Evolutionary conservation across 257 asterid genomes (phyloP).

Genomic region (Solanum pennellii): DNA sequence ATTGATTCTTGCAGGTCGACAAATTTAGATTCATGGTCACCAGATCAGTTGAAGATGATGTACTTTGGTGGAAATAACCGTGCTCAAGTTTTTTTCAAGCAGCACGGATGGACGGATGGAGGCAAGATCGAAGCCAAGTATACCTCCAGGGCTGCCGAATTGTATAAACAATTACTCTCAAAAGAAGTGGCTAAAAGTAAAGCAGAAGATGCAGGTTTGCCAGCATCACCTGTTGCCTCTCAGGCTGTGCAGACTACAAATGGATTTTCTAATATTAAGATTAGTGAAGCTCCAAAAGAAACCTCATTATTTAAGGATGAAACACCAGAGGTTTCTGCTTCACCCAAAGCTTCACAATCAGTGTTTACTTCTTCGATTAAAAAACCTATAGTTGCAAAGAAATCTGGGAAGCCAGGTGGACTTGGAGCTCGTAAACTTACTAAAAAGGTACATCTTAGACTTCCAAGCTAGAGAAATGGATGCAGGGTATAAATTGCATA

Average conservation of each 20-base stretch:
- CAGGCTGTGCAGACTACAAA: constrained; percentile 45
- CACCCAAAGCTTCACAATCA: constrained; percentile 59
- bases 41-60: constrained; percentile 95
- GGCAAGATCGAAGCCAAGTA: constrained; percentile 94
- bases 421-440: constrained; percentile 93
- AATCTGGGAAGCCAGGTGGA: constrained; percentile 79
- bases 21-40: constrained; percentile 89
- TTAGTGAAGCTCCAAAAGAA: constrained; percentile 36
- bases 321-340: constrained; percentile 41
- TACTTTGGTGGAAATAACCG: constrained; percentile 90
- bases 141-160: constrained; percentile 96
- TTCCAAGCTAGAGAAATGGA: not conserved
- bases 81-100: constrained; percentile 93
- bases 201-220: constrained; percentile 59
- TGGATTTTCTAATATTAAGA: constrained; percentile 48
- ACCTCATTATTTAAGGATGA: constrained; percentile 36
- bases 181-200: constrained; percentile 92
- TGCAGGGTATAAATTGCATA: not conserved
- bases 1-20: constrained; percentile 52
- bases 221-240: constrained; percentile 70
- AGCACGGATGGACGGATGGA: constrained; percentile 97
- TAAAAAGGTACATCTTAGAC: constrained; percentile 39
- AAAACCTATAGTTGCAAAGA: constrained; percentile 76
- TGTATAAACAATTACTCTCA: constrained; percentile 72
- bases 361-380: constrained; percentile 34